Evolutionary conservation across 2,329 filamentous ascomycete species (phyloP), one percentile per base, ranked within the genome.

Genomic region (Fusarium equiseti): DNA sequence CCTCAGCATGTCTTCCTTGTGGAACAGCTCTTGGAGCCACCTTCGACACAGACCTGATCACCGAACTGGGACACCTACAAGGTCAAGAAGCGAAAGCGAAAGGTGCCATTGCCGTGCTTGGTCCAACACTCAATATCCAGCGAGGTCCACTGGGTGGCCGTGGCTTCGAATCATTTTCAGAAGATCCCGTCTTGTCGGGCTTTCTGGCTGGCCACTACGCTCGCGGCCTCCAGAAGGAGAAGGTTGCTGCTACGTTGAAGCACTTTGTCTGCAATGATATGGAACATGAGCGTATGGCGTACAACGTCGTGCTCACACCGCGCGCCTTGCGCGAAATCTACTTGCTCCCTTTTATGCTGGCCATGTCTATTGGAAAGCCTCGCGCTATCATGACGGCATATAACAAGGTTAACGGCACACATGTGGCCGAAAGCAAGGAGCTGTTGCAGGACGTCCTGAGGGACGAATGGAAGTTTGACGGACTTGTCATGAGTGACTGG

Each of bases 1-100:
- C 71, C 15, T 72, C 71, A 12, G 70, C 71, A 3, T 73, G 71
- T 8, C 59, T 73, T 0, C 71, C 71, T 8, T 73, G 71, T 22
- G 71, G 71, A 12, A 73, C 70, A 24, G 62, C 64, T 2, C 46
- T 67, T 3, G 43, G 58, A 9, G 52, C 52, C 26, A 60, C 42
- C 9, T 60, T 52, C 52, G 32, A 32, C 11, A 60, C 58, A 15
- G 26, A 58, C 2, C 5, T 60, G 0, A 58, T 42, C 18, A 0
- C 40, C 5, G 26, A 53, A 3, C 52, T 60, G 4, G 58, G 58
- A 0, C 52, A 42, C 4, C 24, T 60, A 31, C 52, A 58, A 10
- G 57, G 52, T 1, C 42, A 42, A 18, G 58, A 60, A 27, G 58
- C 58, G 0, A 42, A 60, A 3, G 52, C 58, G 13, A 60, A 60